Evolutionary conservation across 2,329 filamentous ascomycete genomes (phyloP).

Genomic region (Alternaria arbusti): DNA sequence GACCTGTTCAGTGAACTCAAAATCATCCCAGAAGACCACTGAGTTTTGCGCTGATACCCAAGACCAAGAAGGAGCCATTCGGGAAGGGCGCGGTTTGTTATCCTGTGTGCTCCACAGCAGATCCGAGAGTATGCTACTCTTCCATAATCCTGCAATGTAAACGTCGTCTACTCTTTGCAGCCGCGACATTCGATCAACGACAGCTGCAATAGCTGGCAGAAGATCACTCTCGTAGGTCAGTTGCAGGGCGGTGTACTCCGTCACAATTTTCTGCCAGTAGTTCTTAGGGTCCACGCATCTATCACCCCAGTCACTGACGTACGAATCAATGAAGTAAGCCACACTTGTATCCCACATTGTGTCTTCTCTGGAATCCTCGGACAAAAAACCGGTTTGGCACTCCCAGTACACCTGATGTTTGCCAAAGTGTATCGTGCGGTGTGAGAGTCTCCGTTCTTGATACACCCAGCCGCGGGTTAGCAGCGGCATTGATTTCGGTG

Average conservation of each 20-base stretch:
- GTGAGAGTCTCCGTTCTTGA: not conserved
- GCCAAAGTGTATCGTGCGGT: not conserved
- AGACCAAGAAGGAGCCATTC: not conserved
- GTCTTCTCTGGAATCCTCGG: not conserved
- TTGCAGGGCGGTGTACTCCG: rapidly evolving
- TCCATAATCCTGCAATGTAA: not conserved
- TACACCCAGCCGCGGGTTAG: not conserved
- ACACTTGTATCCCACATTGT: not conserved
- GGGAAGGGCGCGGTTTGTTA: not conserved
- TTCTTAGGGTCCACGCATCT: no score
- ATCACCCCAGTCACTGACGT: no score
- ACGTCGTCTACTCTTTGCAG: not conserved
- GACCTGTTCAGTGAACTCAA: rapidly evolving
- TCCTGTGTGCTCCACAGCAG: rapidly evolving
- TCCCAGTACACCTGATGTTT: not conserved
- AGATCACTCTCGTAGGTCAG: not conserved
- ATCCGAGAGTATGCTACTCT: not conserved
- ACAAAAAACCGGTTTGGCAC: not conserved
- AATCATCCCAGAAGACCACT: rapidly evolving
- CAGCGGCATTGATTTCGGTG: not conserved
- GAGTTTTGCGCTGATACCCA: not conserved
- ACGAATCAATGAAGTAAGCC: no score
- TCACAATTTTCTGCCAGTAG: not conserved
- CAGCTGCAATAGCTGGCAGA: not conserved
- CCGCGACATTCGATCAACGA: not conserved